phyloP scores from a whole-genome alignment of 139 green algal genomes.

The Coelastrella sp. region DNA sequence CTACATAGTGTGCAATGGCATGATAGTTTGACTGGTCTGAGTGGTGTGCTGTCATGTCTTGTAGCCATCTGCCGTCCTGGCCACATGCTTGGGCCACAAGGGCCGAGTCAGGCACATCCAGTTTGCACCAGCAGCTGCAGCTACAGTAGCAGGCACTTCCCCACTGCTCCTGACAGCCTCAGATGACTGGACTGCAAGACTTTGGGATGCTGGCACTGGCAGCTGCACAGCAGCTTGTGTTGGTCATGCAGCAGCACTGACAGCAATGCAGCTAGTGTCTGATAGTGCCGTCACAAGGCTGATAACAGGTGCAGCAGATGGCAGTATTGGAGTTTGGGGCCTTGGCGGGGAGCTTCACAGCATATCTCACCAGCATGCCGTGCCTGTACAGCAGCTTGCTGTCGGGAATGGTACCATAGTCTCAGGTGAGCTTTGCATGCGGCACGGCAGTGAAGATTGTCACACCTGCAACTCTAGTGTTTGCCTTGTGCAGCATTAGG shows the following conservation, averaged over 20 bases:
- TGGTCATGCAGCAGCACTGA: conserved; percentile 63
- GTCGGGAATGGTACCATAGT: neutral
- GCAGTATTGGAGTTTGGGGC: conserved; percentile 27
- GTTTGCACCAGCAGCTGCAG: conserved; percentile 3
- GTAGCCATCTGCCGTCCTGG: neutral
- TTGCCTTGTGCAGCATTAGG: too few relatives aligned
- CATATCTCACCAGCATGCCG: neutral
- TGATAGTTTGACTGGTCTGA: too few relatives aligned
- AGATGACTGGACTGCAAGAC: conserved; percentile 53
- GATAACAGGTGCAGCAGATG: conserved; percentile 25
- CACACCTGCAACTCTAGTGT: too few relatives aligned
- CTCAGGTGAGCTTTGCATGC: too few relatives aligned
- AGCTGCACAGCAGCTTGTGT: too few relatives aligned
- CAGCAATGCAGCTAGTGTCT: conserved; percentile 22
- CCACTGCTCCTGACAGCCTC: conserved; percentile 48
- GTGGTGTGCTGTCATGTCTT: neutral
- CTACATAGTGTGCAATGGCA: too few relatives aligned
- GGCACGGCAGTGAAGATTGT: too few relatives aligned
- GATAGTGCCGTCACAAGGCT: neutral
- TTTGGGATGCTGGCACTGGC: conserved; percentile 50
- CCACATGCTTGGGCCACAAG: neutral
- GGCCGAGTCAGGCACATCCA: neutral
- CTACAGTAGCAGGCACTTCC: neutral
- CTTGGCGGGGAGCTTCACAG: conserved; percentile 3
- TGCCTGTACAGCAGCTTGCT: conserved; percentile 10